Conservation (phyloP, 345 rosid genomes). For the Firmiana major region DNA sequence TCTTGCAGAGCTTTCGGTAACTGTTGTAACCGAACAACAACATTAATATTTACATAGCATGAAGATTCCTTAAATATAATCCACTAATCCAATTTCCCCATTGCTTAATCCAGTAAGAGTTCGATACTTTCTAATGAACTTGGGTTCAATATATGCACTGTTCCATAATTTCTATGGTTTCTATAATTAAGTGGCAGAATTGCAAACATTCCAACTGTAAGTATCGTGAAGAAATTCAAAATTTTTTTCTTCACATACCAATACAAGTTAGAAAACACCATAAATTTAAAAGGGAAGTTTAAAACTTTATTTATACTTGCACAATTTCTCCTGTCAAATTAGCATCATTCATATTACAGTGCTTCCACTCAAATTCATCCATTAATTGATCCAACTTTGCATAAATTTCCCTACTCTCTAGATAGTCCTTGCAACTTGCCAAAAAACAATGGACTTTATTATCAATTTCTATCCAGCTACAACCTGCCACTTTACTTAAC, state of each 20-base stretch:
- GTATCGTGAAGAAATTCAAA: neutral
- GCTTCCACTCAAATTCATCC: constrained; percentile 21
- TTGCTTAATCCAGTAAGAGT: neutral
- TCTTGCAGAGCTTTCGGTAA: too few relatives aligned
- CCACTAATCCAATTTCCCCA: too few relatives aligned
- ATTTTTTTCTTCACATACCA: neutral
- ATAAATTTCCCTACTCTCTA: constrained; percentile 30
- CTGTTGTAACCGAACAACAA: too few relatives aligned
- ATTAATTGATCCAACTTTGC: constrained; percentile 24
- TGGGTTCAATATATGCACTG: neutral
- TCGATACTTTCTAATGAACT: neutral
- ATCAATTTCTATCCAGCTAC: constrained; percentile 37
- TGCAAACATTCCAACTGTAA: neutral
- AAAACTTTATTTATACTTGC: neutral
- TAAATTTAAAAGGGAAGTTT: neutral
- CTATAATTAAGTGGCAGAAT: neutral
- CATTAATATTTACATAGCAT: neutral
- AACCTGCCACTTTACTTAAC: constrained; percentile 29
- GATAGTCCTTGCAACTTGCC: constrained; percentile 29
- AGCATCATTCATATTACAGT: constrained; percentile 4
- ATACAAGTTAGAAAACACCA: neutral
- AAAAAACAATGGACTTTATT: constrained; percentile 25
- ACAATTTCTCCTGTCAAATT: constrained; percentile 12
- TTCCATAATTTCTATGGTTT: neutral
- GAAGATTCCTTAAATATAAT: neutral